phyloP scores from a whole-genome alignment of 768 basidiomycete species.

The Termitomyces sp. region DNA sequence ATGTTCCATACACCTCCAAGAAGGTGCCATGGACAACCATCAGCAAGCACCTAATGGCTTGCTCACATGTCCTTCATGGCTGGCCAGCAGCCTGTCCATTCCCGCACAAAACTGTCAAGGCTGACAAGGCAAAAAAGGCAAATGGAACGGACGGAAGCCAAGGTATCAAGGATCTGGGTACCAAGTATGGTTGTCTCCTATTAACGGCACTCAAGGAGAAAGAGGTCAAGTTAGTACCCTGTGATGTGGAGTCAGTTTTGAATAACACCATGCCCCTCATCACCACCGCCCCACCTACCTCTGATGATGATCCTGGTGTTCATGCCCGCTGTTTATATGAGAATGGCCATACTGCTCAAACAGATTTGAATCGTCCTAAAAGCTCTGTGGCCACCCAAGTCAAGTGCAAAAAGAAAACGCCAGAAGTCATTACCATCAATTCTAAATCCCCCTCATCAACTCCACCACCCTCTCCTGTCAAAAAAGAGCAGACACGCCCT shows the following conservation, averaged over 20 bases:
- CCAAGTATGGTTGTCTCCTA: not conserved
- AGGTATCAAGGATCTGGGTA: not conserved
- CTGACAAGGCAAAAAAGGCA: not conserved
- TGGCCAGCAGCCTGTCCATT: not conserved
- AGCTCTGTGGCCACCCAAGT: not conserved
- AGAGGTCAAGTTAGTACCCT: not conserved
- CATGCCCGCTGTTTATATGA: not conserved
- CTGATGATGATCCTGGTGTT: not conserved
- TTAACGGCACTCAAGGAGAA: not conserved
- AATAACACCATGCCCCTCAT: not conserved
- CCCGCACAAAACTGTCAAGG: not conserved
- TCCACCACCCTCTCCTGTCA: not conserved
- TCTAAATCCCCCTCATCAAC: not conserved
- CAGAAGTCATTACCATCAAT: not conserved
- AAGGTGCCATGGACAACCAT: not conserved
- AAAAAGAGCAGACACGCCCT: not conserved
- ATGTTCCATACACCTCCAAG: not conserved
- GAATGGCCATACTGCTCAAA: not conserved
- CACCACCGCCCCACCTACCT: not conserved
- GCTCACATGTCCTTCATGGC: not conserved
- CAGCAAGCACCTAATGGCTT: not conserved
- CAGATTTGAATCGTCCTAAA: too few species aligned
- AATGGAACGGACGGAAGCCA: not conserved
- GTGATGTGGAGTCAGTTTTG: not conserved
- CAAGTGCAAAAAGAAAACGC: not conserved